phyloP scores from a whole-genome alignment of 306 rosid species.

The Castanopsis chinensis region DNA sequence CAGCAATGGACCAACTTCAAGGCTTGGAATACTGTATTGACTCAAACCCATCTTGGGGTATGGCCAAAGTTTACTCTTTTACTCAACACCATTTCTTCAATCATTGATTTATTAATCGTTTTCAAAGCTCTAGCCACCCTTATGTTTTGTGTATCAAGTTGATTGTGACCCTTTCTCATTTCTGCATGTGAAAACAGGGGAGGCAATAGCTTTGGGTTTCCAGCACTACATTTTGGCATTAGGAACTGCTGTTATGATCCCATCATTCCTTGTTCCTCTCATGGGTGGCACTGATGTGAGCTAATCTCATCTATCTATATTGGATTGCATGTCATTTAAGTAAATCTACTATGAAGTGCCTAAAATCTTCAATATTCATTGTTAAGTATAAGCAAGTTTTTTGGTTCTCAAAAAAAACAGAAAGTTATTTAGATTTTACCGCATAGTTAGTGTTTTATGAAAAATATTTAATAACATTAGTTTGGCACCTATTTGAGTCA shows the following conservation, averaged over 20 bases:
- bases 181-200: slow-evolving; percentile 62
- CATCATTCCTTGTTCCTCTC: slow-evolving; percentile 90
- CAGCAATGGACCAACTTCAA: slow-evolving; percentile 97
- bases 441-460: no score
- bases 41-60: slow-evolving; percentile 99
- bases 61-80: slow-evolving; percentile 19
- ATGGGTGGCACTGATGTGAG: slow-evolving; percentile 98
- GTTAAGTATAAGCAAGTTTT: no score
- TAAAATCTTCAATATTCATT: no score
- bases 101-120: background rate
- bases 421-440: no score
- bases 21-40: slow-evolving; percentile 97
- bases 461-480: no score
- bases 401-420: no score
- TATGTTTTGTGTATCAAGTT: background rate
- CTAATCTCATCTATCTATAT: background rate
- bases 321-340: background rate
- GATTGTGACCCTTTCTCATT: background rate
- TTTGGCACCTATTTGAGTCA: no score
- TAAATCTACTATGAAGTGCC: no score
- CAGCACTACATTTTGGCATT: slow-evolving; percentile 95
- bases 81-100: slow-evolving; percentile 21
- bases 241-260: slow-evolving; percentile 99
- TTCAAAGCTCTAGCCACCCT: background rate
- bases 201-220: slow-evolving; percentile 82